Evolutionary conservation across 345 rosid species (phyloP).

Genomic region (Populus deltoides): DNA sequence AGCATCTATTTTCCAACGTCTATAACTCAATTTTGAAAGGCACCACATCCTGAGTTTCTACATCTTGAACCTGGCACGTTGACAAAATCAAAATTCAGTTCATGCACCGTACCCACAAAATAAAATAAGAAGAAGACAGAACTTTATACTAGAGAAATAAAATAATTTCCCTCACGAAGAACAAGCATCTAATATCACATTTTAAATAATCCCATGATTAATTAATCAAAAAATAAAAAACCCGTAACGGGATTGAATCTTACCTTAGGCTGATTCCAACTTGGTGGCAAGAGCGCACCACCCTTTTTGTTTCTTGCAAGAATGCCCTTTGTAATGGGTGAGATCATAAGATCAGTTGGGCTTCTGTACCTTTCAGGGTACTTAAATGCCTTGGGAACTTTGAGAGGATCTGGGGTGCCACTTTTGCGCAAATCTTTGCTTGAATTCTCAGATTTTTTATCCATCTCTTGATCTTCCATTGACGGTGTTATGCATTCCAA

Average conservation of each 20-base stretch:
- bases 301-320: constrained; percentile 69
- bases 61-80: constrained; percentile 27
- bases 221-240: not conserved
- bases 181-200: too few species aligned
- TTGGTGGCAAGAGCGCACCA: constrained; percentile 60
- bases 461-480: constrained; percentile 2
- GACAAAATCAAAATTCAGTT: not conserved
- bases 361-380: constrained; percentile 83
- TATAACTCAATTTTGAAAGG: constrained; percentile 26
- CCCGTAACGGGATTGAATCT: not conserved
- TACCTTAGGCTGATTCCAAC: constrained; percentile 54
- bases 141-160: not conserved
- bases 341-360: constrained; percentile 86
- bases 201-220: not conserved
- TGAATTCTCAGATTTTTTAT: constrained; percentile 28
- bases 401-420: constrained; percentile 60
- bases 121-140: not conserved
- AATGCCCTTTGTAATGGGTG: constrained; percentile 75
- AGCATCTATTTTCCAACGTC: not conserved
- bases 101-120: not conserved
- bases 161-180: too few species aligned
- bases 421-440: constrained; percentile 42
- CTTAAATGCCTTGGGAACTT: constrained; percentile 68
- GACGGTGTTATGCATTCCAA: constrained; percentile 26
- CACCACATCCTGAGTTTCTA: constrained; percentile 29